Conservation (phyloP, 768 basidiomycete species). For the Saitozyma sp. region DNA sequence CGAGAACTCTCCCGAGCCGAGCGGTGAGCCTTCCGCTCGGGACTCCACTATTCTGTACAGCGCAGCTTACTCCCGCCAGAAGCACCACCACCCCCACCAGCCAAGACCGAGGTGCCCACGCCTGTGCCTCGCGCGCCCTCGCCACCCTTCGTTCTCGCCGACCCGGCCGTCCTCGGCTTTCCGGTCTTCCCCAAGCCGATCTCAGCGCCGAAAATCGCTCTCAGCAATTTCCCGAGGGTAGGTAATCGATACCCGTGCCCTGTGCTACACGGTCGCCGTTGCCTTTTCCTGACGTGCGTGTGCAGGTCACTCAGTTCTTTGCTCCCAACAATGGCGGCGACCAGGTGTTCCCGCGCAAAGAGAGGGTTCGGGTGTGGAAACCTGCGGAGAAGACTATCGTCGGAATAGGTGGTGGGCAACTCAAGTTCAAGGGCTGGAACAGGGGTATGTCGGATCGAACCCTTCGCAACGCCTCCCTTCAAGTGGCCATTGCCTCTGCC, state of each 20-base stretch:
- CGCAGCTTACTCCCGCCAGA: neutral
- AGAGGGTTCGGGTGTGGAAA: slow-evolving; percentile 33
- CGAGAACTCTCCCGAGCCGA: slow-evolving; percentile 29
- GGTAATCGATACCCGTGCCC: neutral
- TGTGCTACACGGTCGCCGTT: neutral
- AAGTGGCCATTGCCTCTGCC: too few species aligned
- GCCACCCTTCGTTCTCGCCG: slow-evolving; percentile 34
- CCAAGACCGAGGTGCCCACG: neutral
- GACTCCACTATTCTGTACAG: neutral
- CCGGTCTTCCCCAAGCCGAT: slow-evolving; percentile 43
- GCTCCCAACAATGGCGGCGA: slow-evolving; percentile 35
- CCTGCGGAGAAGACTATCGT: slow-evolving; percentile 14
- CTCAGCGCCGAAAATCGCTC: slow-evolving; percentile 28
- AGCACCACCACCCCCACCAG: neutral
- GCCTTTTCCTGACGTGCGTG: neutral
- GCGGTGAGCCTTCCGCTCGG: slow-evolving; percentile 19
- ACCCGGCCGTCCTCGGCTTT: slow-evolving; percentile 29
- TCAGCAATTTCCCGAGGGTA: slow-evolving; percentile 39
- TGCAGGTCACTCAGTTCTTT: slow-evolving; percentile 38
- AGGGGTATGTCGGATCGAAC: slow-evolving; percentile 18
- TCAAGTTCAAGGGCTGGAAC: slow-evolving; percentile 35
- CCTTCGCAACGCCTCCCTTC: neutral
- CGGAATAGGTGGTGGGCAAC: slow-evolving; percentile 36
- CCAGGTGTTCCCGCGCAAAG: slow-evolving; percentile 37
- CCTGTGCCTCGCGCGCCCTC: slow-evolving; percentile 10